Evolutionary conservation across 2,329 filamentous ascomycete species (phyloP), one percentile per base, ranked within the genome.

Genomic region (Hypoxylon rubiginosum): DNA sequence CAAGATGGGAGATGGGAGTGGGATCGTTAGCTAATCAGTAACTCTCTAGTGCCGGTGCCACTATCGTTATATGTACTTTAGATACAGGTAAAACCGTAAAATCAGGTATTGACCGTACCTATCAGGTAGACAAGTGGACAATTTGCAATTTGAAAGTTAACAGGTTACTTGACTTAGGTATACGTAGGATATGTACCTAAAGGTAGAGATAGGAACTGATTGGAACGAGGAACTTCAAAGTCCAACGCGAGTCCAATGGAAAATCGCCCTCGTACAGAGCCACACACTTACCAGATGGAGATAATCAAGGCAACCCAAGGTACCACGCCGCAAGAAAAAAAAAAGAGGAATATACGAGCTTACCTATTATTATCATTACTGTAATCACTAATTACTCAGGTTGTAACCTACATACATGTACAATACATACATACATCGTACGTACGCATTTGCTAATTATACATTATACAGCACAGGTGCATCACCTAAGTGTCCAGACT

Each of bases 321-420:
- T 58, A 49, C n/a, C 39, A 62, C 57, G 53, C 48, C 55, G 56
- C 48, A 53, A 30, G 26, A 48, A 24, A n/a, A 24, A 24, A 13
- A 53, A n/a, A n/a, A n/a, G n/a, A n/a, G 49, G 58, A 65, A 68
- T 61, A 64, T 65, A 68, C 55, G 66, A 68, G 65, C 65, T 68
- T 60, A 56, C 58, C 58, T 64, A 52, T 59, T 50, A 26, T 28
- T 36, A 51, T 43, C 61, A 59, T 62, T 62, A 58, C 41, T 55
- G 58, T 43, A 39, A 49, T 55, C 51, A 53, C 28, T 24, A 15
- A 67, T 64, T 56, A 58, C 57, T 62, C 39, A 67, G 17, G 61
- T 49, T 52, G 50, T 58, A 34, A 62, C 65, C 46, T 58, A 58
- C 28, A 63, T 48, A 10, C 28, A 48, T n/a, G n/a, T n/a, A n/a